phyloP scores from a whole-genome alignment of 2,329 filamentous ascomycete genomes.

The Alternaria alternata region DNA sequence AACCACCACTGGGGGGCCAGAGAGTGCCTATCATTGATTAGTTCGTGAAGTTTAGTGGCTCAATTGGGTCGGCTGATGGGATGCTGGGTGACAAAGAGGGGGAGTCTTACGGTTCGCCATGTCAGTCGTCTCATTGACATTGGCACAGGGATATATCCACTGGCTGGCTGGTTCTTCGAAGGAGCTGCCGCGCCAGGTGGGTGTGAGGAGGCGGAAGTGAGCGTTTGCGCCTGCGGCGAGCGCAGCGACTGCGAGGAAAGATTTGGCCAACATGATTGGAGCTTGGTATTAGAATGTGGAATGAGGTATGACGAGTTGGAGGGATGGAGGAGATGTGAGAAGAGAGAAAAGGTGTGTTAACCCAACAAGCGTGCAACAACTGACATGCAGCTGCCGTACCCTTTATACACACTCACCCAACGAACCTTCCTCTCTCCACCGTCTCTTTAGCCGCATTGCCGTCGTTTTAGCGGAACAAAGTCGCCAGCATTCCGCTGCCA shows the following conservation, averaged over 20 bases:
- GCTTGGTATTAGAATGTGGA: not conserved
- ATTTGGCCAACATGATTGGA: conserved; percentile 29
- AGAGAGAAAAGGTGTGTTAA: not conserved
- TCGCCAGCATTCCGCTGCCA: conserved; percentile 4
- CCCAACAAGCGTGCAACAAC: not conserved
- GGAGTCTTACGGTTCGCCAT: conserved; percentile 51
- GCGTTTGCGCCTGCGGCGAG: conserved; percentile 48
- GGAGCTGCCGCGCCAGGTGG: conserved; percentile 54
- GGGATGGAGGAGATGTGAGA: too few relatives aligned
- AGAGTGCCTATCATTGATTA: conserved; percentile 23
- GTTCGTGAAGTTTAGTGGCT: too few relatives aligned
- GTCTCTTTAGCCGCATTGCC: not conserved
- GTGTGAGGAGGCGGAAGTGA: conserved; percentile 55
- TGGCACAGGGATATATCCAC: conserved; percentile 54
- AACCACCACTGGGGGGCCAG: conserved; percentile 57
- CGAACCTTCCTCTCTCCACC: not conserved
- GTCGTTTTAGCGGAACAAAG: not conserved
- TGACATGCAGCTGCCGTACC: conserved; percentile 10
- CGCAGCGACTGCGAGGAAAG: conserved; percentile 29
- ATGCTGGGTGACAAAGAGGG: too few relatives aligned
- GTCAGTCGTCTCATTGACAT: conserved; percentile 50
- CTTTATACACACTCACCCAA: conserved; percentile 14
- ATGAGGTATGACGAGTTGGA: not conserved
- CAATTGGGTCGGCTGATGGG: not conserved
- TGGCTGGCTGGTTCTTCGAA: conserved; percentile 49